A percentile compares a stretch with the other conserved stretches of the same genome.
Evolutionary conservation across 163 green algal genomes (phyloP).

Genomic region (Trebouxiophyceae sp.): DNA sequence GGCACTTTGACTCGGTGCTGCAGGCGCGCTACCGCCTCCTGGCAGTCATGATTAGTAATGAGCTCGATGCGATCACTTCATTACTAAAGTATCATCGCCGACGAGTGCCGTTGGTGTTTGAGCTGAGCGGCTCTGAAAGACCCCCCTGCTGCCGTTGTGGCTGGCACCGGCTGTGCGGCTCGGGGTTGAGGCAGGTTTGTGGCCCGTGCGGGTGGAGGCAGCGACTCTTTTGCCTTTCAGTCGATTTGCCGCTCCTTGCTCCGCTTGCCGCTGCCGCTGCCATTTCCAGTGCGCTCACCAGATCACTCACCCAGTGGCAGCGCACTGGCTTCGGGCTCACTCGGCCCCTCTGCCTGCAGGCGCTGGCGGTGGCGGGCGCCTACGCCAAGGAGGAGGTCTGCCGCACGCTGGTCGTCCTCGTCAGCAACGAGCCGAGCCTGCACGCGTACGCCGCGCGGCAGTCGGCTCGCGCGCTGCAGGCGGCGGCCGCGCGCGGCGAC

Average conservation of each 20-base stretch:
- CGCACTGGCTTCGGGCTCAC: neutral
- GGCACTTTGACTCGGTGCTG: conserved; percentile 81
- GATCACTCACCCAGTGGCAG: neutral
- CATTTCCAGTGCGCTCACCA: neutral
- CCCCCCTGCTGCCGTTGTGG: no score
- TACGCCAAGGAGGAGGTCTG: conserved; percentile 85
- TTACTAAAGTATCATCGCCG: no score
- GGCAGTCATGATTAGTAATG: neutral
- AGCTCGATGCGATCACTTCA: no score
- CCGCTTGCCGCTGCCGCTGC: no score
- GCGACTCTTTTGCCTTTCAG: no score
- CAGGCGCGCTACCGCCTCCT: conserved; percentile 29
- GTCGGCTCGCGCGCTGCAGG: conserved; percentile 45
- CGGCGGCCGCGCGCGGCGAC: conserved; percentile 11
- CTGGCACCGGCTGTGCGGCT: no score
- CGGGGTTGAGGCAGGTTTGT: no score
- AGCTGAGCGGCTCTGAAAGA: no score
- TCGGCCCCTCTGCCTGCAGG: conserved; percentile 18
- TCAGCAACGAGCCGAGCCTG: conserved; percentile 80
- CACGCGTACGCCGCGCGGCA: conserved; percentile 71
- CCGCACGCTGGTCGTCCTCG: conserved; percentile 65
- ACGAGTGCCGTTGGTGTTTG: no score
- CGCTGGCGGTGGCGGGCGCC: conserved; percentile 65
- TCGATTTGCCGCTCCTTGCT: no score
- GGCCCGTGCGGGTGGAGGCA: no score